These are phyloP conservation scores for Blastobotrys capitulatus DNA, from an alignment of 1,139 yeast species.

Conservation along the genomic window DNA sequence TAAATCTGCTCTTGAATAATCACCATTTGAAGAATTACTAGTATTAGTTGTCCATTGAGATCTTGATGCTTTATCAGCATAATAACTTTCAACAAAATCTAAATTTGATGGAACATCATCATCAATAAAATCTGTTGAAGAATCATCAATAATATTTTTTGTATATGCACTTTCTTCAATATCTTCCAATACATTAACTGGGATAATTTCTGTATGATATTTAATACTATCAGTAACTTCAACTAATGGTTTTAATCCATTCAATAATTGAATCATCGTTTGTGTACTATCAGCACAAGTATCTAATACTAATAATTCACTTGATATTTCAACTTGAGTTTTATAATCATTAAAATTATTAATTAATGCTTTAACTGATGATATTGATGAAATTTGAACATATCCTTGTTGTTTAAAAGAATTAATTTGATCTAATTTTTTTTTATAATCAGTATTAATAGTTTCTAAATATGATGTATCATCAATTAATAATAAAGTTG, in stretches of 20 bases:
- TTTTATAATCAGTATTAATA: not conserved
- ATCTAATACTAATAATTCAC: conserved; percentile 28
- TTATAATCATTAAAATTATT: not conserved
- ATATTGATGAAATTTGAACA: conserved; percentile 20
- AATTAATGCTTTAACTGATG: conserved; percentile 8
- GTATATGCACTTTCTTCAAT: conserved; percentile 35
- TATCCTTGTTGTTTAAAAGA: conserved; percentile 22
- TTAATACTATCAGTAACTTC: conserved; percentile 45
- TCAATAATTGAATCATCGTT: conserved; percentile 58
- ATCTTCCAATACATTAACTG: conserved; percentile 45
- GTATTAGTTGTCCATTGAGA: conserved; percentile 21
- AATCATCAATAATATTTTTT: conserved; percentile 5
- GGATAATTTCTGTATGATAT: conserved; percentile 29
- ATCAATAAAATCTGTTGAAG: conserved; percentile 21
- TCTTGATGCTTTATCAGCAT: conserved; percentile 26
- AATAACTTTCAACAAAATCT: conserved; percentile 38
- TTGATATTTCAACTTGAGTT: conserved; percentile 13
- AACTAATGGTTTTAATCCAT: conserved; percentile 68
- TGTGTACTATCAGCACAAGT: conserved; percentile 84
- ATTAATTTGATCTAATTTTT: conserved; percentile 13
- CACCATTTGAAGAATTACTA: conserved; percentile 14
- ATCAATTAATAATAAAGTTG: conserved; percentile 29
- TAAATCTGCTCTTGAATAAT: conserved; percentile 28
- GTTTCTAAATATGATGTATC: conserved; percentile 19
- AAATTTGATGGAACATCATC: conserved; percentile 30